Conservation (phyloP, 805 yeast genomes). For the Priceomyces castillae region DNA sequence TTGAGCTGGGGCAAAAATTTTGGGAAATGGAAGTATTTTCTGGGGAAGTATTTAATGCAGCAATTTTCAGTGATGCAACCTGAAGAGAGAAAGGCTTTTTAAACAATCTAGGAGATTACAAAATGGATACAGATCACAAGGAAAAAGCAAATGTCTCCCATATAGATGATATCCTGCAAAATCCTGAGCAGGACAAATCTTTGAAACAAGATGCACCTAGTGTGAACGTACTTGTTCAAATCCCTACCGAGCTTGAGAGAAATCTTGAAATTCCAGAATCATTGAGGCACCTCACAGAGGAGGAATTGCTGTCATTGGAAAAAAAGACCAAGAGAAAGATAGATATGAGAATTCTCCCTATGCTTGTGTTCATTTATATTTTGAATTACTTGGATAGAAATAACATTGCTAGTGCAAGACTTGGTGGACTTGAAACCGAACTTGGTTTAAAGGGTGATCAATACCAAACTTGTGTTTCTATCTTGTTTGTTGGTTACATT, state of each 20-base stretch:
- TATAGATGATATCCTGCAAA: not conserved
- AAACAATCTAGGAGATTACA: too few species aligned
- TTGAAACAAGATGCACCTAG: not conserved
- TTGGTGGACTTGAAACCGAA: conserved; percentile 48
- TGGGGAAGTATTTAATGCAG: not conserved
- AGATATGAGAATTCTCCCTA: conserved; percentile 50
- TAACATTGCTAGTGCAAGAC: conserved; percentile 53
- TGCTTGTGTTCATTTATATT: conserved; percentile 49
- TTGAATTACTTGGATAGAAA: conserved; percentile 52
- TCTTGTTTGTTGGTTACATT: conserved; percentile 50
- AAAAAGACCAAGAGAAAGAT: conserved; percentile 44
- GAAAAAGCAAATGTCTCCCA: not conserved
- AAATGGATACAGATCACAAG: conserved; percentile 1
- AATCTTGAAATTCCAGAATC: conserved; percentile 27
- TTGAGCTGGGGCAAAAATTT: too few species aligned
- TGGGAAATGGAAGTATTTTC: not conserved
- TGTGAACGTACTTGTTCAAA: not conserved
- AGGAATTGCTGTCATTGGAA: conserved; percentile 45
- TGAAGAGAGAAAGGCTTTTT: too few species aligned
- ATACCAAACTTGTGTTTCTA: conserved; percentile 51
- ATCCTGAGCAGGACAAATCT: not conserved
- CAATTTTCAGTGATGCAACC: not conserved
- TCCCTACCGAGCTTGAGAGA: conserved; percentile 6
- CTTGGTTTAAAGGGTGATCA: conserved; percentile 40
- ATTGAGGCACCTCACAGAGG: conserved; percentile 29